Base-by-base conservation (phyloP, 345 rosid genomes). In the Zanthoxylum bungeanum region DNA sequence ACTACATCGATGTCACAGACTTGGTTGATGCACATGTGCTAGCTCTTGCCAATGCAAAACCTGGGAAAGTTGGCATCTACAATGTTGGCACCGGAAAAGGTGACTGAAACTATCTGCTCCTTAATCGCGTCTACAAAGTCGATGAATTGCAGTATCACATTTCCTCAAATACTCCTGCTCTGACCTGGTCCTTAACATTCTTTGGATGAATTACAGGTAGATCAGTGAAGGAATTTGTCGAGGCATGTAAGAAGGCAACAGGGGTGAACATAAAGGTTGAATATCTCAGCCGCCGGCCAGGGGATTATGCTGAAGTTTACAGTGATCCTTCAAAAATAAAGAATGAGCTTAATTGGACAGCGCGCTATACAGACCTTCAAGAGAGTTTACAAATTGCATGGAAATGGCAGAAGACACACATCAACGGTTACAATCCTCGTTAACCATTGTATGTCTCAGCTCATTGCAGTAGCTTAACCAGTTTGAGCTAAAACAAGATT, bases 21-120 rank as follows among this genome's bases (percentile, higher is more conserved):
- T 77, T 87, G 66, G 91, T 87, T 6, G 85, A 83, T 81, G 87
- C 91, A 68, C 88, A 87, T 78, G 91, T 85, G 56, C 83, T 83
- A 66, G 91, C 91, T 70, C 87, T 87, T 64, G 78, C 77, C 55
- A 83, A 85, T 71, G 88, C 87, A 5, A 53, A 44, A 53, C 84
- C 84, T 24, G 39, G 74, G 12, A 83, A 78, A 79, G 85, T 85
- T 47, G 88, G 91, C 9, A 83, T 85, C 80, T 87, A 68, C 50
- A 87, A 87, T 76, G 88, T 87, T 61, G 91, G 91, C 66, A 87
- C 91, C 2, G 91, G 91, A 51, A 81, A 79, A 81, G 87, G 88
- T 85, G 40, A 27, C 1, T 53, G 12, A 69, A 21, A 56, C n/a
- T n/a, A n/a, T n/a, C n/a, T n/a, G n/a, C n/a, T n/a, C n/a, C n/a